Percentiles rank a stretch among this genome's conserved stretches.
Evolutionary conservation across 139 green algal genomes (phyloP).

Genomic region (Closterium sp.): DNA sequence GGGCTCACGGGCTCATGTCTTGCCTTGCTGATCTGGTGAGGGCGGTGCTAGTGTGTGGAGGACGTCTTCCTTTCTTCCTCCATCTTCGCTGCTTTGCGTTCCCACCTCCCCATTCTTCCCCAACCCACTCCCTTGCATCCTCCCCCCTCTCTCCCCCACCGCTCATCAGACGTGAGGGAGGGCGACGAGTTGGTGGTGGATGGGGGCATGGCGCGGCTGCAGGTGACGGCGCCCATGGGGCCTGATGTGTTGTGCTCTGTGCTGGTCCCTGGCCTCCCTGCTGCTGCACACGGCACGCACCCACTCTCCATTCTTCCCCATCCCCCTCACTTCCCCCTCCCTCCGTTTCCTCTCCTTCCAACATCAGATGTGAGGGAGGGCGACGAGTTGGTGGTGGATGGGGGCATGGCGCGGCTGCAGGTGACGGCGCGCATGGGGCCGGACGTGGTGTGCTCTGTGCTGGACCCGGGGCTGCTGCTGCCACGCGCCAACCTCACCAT

Average conservation of each 20-base stretch:
- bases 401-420: conserved; percentile 77
- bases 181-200: conserved; percentile 78
- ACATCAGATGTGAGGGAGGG: conserved; percentile 57
- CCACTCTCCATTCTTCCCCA: too few relatives aligned
- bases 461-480: conserved; percentile 78
- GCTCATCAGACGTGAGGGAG: conserved; percentile 47
- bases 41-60: too few relatives aligned
- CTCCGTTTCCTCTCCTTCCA: too few relatives aligned
- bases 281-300: too few relatives aligned
- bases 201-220: conserved; percentile 77
- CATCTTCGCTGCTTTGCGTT: not conserved
- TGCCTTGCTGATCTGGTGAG: too few relatives aligned
- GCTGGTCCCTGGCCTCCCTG: conserved; percentile 74
- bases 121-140: too few relatives aligned
- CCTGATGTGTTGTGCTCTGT: conserved; percentile 64
- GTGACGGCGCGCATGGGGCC: conserved; percentile 68
- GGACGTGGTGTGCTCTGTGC: conserved; percentile 60
- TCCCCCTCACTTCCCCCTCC: too few relatives aligned
- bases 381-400: conserved; percentile 76
- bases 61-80: not conserved
- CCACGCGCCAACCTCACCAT: conserved; percentile 72
- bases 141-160: too few relatives aligned
- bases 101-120: not conserved
- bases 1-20: not conserved
- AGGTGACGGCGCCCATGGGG: conserved; percentile 66